phyloP scores from a whole-genome alignment of 495 filamentous ascomycete genomes.

The Physcia stellaris region DNA sequence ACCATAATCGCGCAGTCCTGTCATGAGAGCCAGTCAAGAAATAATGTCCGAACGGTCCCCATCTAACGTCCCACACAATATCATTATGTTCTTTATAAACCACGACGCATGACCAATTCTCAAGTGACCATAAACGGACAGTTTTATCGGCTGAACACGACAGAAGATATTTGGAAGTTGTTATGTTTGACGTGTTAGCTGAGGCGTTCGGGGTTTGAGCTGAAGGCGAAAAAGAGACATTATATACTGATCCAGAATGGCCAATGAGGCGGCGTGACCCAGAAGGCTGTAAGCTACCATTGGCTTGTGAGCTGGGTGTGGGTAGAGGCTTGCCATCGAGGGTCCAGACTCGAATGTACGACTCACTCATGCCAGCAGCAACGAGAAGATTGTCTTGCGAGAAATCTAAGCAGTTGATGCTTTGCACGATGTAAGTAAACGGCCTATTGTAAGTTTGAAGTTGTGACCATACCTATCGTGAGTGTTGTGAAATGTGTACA shows the following conservation, averaged over 20 bases:
- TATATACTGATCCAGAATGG: constrained; percentile 79
- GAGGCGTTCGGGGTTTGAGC: constrained; percentile 31
- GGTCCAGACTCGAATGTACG: constrained; percentile 88
- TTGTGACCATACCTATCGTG: constrained; percentile 56
- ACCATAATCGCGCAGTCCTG: constrained; percentile 80
- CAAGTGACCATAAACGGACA: constrained; percentile 83
- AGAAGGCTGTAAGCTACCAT: constrained; percentile 29
- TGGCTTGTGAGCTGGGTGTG: constrained; percentile 29
- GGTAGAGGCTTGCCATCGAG: constrained; percentile 60
- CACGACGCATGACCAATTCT: constrained; percentile 77
- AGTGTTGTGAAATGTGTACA: constrained; percentile 97
- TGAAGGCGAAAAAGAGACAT: constrained; percentile 78
- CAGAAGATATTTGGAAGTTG: constrained; percentile 59
- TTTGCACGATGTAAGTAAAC: constrained; percentile 19
- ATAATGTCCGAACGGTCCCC: constrained; percentile 92
- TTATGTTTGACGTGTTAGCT: constrained; percentile 35
- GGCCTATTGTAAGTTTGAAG: not conserved
- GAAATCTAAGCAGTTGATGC: constrained; percentile 83
- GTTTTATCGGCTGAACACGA: constrained; percentile 80
- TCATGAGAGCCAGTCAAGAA: constrained; percentile 80
- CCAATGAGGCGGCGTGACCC: constrained; percentile 74
- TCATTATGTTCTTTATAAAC: constrained; percentile 85
- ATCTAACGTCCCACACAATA: constrained; percentile 75
- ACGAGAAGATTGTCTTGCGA: constrained; percentile 75
- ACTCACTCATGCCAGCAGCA: constrained; percentile 78